Percentiles rank a stretch among this genome's conserved stretches.
Evolutionary conservation across 2,329 filamentous ascomycete species (phyloP).

Genomic region (Fusarium piperis): DNA sequence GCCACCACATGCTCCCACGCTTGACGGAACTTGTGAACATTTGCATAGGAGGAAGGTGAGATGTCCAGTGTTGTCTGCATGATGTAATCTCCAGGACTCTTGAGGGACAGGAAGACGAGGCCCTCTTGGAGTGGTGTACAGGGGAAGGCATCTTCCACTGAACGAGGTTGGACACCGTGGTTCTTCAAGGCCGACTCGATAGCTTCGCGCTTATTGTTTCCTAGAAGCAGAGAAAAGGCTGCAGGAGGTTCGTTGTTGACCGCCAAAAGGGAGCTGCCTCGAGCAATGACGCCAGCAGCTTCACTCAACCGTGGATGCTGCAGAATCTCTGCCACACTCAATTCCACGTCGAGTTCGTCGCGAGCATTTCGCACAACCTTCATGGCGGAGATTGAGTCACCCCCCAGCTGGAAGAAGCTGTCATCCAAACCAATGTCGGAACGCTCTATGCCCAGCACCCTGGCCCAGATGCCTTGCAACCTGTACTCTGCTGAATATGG

Average conservation of each 20-base stretch:
- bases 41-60: background rate
- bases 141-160: slow-evolving; percentile 46
- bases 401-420: slow-evolving; percentile 48
- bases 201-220: background rate
- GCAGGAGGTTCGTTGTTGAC: background rate
- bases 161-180: background rate
- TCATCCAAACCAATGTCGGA: slow-evolving; percentile 57
- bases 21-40: background rate
- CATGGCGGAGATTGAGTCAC: slow-evolving; percentile 60
- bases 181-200: background rate
- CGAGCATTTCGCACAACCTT: slow-evolving; percentile 56
- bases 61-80: slow-evolving; percentile 43
- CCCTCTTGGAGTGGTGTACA: slow-evolving; percentile 53
- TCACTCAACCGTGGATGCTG: slow-evolving; percentile 32
- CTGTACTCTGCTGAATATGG: background rate
- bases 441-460: slow-evolving; percentile 47
- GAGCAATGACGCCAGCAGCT: background rate
- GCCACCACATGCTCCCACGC: slow-evolving; percentile 24
- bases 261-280: background rate
- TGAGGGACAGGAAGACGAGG: slow-evolving; percentile 49
- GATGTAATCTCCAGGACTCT: slow-evolving; percentile 50
- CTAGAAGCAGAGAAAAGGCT: background rate
- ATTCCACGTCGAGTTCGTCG: slow-evolving; percentile 48
- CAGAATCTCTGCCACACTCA: slow-evolving; percentile 48
- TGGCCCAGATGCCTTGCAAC: slow-evolving; percentile 50